Conservation (phyloP, 352 stramenopile species). For the Phytophthora gonapodyides region DNA sequence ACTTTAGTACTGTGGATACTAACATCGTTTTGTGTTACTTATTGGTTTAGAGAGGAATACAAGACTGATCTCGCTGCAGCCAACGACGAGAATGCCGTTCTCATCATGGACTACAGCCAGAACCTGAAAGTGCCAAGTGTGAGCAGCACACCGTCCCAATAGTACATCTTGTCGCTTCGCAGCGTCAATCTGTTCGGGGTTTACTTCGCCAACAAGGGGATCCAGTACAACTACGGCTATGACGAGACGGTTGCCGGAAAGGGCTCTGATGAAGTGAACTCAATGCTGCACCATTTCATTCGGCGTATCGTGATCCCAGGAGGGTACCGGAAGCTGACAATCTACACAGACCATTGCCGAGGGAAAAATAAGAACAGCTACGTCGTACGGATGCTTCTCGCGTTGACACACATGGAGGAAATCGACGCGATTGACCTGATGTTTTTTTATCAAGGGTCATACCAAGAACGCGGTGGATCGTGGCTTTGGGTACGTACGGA, state of each 20-base stretch:
- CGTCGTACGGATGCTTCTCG: too few relatives aligned
- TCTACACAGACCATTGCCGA: constrained; percentile 24
- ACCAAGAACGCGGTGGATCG: too few relatives aligned
- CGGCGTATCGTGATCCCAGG: background rate
- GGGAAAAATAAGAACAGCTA: constrained; percentile 23
- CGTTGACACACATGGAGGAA: too few relatives aligned
- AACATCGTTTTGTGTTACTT: background rate
- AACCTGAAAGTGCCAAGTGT: constrained; percentile 24
- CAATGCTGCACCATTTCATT: constrained; percentile 23
- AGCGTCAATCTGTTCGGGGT: constrained; percentile 24
- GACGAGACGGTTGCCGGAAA: constrained; percentile 6
- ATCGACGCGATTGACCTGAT: too few relatives aligned
- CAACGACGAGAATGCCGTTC: constrained; percentile 9
- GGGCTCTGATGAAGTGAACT: constrained; percentile 18
- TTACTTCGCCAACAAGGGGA: constrained; percentile 12
- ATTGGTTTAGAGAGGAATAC: constrained; percentile 13
- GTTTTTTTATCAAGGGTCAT: too few relatives aligned
- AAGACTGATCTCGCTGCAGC: background rate
- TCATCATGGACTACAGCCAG: constrained; percentile 29
- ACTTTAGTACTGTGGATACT: too few relatives aligned
- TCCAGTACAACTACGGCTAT: constrained; percentile 26
- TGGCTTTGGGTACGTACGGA: too few relatives aligned
- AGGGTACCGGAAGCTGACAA: background rate
- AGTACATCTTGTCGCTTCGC: constrained; percentile 22
- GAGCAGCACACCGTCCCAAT: constrained; percentile 12